Evolutionary conservation across 805 yeast genomes (phyloP).

Genomic region (Saturnispora halmiae): DNA sequence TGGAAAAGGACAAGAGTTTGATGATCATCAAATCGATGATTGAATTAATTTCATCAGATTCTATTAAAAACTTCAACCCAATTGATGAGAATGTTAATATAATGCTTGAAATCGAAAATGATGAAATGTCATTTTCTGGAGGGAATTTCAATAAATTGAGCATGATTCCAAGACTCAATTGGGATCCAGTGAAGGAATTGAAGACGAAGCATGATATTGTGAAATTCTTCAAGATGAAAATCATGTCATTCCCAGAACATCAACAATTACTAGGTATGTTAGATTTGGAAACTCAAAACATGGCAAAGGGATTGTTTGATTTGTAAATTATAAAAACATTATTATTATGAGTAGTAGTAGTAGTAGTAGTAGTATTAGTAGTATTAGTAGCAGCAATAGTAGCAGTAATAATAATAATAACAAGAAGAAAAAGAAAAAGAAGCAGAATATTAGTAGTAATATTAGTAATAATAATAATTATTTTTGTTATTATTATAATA

Average conservation of each 20-base stretch:
- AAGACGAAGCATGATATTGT: constrained; percentile 24
- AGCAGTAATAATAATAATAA: too few relatives aligned
- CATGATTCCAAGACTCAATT: constrained; percentile 47
- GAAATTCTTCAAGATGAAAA: constrained; percentile 27
- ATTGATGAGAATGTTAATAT: constrained; percentile 35
- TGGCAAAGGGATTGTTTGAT: constrained; percentile 13
- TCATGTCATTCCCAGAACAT: constrained; percentile 16
- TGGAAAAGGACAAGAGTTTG: constrained; percentile 33
- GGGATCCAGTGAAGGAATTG: constrained; percentile 63
- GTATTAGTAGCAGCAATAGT: too few relatives aligned
- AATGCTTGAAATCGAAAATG: constrained; percentile 52
- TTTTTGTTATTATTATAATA: too few relatives aligned
- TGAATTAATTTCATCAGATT: constrained; percentile 27
- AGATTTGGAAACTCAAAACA: constrained; percentile 16
- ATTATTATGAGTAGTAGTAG: too few relatives aligned
- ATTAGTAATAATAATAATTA: too few relatives aligned
- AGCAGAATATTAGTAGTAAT: too few relatives aligned
- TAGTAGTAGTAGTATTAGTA: too few relatives aligned
- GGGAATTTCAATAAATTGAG: constrained; percentile 70
- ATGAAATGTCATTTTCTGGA: constrained; percentile 59
- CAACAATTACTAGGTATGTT: constrained; percentile 12
- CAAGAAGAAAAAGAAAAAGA: too few relatives aligned
- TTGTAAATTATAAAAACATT: background rate
- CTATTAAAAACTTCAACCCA: constrained; percentile 27
- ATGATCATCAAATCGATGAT: constrained; percentile 38